phyloP scores from a whole-genome alignment of 2,329 filamentous ascomycete species.

The Onygena corvina region DNA sequence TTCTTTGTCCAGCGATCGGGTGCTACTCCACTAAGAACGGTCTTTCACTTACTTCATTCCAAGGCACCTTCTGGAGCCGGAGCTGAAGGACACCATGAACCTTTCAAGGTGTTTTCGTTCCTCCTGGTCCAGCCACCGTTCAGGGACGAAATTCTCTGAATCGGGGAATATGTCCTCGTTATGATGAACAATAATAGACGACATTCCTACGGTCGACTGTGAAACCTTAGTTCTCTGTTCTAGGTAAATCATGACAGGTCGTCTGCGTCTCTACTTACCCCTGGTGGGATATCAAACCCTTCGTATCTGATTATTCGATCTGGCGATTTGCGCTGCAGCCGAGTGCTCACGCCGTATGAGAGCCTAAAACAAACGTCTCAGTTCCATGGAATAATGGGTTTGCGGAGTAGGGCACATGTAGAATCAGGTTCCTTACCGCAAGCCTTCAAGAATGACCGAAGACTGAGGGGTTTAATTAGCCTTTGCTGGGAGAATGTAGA shows the following conservation, averaged over 20 bases:
- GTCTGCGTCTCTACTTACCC: conserved; percentile 11
- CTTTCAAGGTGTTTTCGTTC: conserved; percentile 16
- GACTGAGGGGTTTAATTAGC: conserved; percentile 9
- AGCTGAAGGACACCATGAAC: conserved; percentile 19
- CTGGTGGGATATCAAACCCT: conserved; percentile 16
- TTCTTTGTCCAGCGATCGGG: too few species aligned
- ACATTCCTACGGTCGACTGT: conserved; percentile 19
- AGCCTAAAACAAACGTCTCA: not conserved
- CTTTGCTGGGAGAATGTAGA: not conserved
- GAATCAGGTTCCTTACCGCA: conserved; percentile 11
- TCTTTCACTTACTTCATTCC: conserved; percentile 17
- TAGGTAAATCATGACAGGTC: not conserved
- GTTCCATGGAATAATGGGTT: too few species aligned
- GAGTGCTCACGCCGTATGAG: conserved; percentile 16
- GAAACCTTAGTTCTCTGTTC: not conserved
- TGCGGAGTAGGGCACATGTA: not conserved
- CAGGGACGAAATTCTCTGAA: conserved; percentile 16
- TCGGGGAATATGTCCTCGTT: conserved; percentile 19
- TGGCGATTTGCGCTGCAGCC: conserved; percentile 16
- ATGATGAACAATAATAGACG: conserved; percentile 17
- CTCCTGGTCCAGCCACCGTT: conserved; percentile 18
- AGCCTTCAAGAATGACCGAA: conserved; percentile 16
- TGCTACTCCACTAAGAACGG: not conserved
- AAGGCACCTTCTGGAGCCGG: conserved; percentile 16
- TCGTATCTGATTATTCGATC: conserved; percentile 12